Conservation (phyloP, 2,329 filamentous ascomycete genomes). For the Scytalidium lignicola region DNA sequence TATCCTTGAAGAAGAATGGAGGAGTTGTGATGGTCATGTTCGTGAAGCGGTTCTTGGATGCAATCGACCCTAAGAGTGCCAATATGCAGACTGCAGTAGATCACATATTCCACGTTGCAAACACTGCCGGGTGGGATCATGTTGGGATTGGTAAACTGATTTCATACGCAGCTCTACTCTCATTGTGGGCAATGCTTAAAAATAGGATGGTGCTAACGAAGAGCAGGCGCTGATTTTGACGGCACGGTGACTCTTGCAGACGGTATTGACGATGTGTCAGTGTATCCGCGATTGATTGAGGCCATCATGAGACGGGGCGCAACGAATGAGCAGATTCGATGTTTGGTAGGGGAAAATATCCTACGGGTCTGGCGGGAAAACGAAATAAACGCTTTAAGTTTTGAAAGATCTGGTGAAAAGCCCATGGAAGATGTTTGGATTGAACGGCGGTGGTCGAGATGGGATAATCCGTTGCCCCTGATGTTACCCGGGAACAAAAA, state of each 20-base stretch:
- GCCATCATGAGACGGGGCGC: slow-evolving; percentile 52
- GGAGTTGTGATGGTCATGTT: slow-evolving; percentile 51
- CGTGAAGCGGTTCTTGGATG: slow-evolving; percentile 14
- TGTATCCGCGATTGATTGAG: slow-evolving; percentile 55
- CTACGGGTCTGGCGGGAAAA: slow-evolving; percentile 56
- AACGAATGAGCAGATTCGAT: slow-evolving; percentile 49
- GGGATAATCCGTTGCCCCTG: no score
- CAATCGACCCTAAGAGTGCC: slow-evolving; percentile 44
- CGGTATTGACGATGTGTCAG: slow-evolving; percentile 62
- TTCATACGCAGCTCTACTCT: no score
- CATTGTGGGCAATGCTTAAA: no score
- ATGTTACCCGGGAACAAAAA: no score
- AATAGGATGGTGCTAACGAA: background rate
- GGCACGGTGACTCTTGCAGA: no score
- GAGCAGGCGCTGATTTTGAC: no score
- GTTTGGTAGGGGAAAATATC: slow-evolving; percentile 56
- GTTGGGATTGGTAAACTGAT: slow-evolving; percentile 63
- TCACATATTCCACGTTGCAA: slow-evolving; percentile 59
- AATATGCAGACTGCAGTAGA: slow-evolving; percentile 55
- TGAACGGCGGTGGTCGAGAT: slow-evolving; percentile 4
- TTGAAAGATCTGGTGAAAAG: slow-evolving; percentile 2
- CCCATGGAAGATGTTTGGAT: slow-evolving; percentile 8
- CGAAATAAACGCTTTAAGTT: slow-evolving; percentile 29
- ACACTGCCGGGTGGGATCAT: slow-evolving; percentile 58
- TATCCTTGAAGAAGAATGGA: slow-evolving; percentile 49